These are phyloP conservation scores for fission yeast (Schizosaccharomyces pombe) DNA, from an alignment of 805 yeast species.

Conservation along the genomic window DNA sequence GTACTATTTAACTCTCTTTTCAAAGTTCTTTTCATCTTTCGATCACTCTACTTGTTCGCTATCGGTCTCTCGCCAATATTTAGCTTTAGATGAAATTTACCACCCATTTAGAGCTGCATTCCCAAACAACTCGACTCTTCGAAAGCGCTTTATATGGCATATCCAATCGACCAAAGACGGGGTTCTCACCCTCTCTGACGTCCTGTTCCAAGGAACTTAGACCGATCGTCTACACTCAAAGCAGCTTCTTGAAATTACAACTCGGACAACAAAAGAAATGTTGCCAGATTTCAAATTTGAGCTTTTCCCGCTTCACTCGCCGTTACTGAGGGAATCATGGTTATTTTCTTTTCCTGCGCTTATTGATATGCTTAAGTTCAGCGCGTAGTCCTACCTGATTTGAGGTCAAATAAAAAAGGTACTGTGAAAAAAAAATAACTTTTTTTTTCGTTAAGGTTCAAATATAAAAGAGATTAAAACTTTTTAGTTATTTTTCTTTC, in stretches of 20 bases:
- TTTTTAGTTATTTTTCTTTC: too few species aligned
- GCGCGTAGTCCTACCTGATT: conserved; percentile 15
- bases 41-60: conserved; percentile 26
- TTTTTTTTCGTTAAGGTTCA: too few species aligned
- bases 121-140: conserved; percentile 20
- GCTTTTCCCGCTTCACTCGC: conserved; percentile 22
- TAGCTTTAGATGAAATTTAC: conserved; percentile 23
- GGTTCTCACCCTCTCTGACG: conserved; percentile 24
- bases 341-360: conserved; percentile 26
- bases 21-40: conserved; percentile 25
- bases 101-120: conserved; percentile 22
- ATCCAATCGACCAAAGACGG: conserved; percentile 17
- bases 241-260: conserved; percentile 21
- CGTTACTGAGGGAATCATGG: conserved; percentile 24
- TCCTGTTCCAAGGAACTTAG: conserved; percentile 21
- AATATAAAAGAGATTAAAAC: too few species aligned
- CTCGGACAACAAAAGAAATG: conserved; percentile 14
- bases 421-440: conserved; percentile 13
- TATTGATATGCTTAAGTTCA: conserved; percentile 23
- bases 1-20: conserved; percentile 24
- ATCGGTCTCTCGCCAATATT: conserved; percentile 26
- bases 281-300: conserved; percentile 23
- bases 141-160: conserved; percentile 17
- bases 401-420: too few species aligned
- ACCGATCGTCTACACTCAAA: conserved; percentile 15